Evolutionary conservation across 2,329 filamentous ascomycete species (phyloP).

Genomic region (Thermomyces lanuginosus): DNA sequence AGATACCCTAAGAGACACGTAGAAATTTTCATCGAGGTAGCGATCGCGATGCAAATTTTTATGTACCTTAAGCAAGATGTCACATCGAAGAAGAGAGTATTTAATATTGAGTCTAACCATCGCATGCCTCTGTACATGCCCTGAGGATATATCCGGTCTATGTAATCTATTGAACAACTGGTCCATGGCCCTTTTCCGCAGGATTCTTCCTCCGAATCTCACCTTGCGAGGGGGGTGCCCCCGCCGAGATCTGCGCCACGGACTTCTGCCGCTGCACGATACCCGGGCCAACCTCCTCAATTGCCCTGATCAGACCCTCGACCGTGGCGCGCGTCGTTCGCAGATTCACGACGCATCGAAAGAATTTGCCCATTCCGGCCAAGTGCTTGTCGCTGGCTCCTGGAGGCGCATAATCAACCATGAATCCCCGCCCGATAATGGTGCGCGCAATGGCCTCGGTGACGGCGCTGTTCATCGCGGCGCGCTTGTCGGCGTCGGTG

Average conservation of each 20-base stretch:
- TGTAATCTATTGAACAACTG: slow-evolving; percentile 9
- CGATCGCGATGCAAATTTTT: too few species aligned
- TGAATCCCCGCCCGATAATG: slow-evolving; percentile 46
- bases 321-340: slow-evolving; percentile 44
- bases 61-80: neutral
- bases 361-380: slow-evolving; percentile 45
- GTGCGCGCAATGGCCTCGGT: slow-evolving; percentile 40
- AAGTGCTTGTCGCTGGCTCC: slow-evolving; percentile 32
- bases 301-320: slow-evolving; percentile 44
- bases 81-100: neutral
- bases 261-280: slow-evolving; percentile 17
- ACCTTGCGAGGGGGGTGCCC: neutral
- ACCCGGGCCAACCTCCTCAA: slow-evolving; percentile 33
- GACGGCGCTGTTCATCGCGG: slow-evolving; percentile 35
- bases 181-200: slow-evolving; percentile 20
- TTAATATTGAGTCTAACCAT: neutral
- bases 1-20: neutral
- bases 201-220: slow-evolving; percentile 8
- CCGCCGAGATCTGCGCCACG: slow-evolving; percentile 5
- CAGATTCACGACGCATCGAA: slow-evolving; percentile 52
- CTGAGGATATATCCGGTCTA: neutral
- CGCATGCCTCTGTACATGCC: neutral
- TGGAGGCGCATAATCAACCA: slow-evolving; percentile 49
- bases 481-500: slow-evolving; percentile 16
- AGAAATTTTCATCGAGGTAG: too few species aligned